Evolutionary conservation across 257 asterid species (phyloP), one percentile per base, ranked within the genome.

Genomic region (Solanum virginianum): DNA sequence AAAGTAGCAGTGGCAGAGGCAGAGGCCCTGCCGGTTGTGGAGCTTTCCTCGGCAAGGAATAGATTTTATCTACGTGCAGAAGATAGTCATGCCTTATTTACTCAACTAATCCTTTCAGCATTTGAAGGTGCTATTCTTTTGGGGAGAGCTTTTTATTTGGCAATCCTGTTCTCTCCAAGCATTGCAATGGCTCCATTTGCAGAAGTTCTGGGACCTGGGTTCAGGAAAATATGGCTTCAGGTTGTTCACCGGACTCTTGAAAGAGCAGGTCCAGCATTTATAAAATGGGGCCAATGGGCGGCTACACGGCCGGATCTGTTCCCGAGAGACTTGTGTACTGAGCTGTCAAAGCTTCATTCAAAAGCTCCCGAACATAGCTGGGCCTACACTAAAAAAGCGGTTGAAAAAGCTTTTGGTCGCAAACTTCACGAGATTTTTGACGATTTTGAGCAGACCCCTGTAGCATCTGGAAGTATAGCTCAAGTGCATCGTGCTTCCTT

Each of bases 231-330:
- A 56, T 96, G 99, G 99, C 98, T 96, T 84, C 96, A 91, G 84
- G 91, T 91, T 85, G 94, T 96, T 85, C 99, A 89, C 85, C 91
- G 84, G 47, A 96, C 99, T 20, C 92, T 96, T 18, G 98, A 94
- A 91, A 86, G 89, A 84, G 99, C 99, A 17, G 99, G 99, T 36
- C 99, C 99, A 29, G 99, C 98, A 4, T 96, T 96, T 86, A 96
- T 96, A 88, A 96, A 96, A 88, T 96, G 98, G 99, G 99, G 99
- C 86, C 99, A 95, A 86, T 96, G 99, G 99, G 99, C 98, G 36
- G 99, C 98, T 80, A 93, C 99, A 51, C 94, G 99, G 32, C 99
- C 98, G 1, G 99, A 96, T 91, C 94, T 95, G 54, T 96, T 96
- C 70, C 98, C 98, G 17, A 81, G 80, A 75, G 99, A 96, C 88